phyloP scores from a whole-genome alignment of 2,329 filamentous ascomycete species.

The Cordyceps tenuipes region DNA sequence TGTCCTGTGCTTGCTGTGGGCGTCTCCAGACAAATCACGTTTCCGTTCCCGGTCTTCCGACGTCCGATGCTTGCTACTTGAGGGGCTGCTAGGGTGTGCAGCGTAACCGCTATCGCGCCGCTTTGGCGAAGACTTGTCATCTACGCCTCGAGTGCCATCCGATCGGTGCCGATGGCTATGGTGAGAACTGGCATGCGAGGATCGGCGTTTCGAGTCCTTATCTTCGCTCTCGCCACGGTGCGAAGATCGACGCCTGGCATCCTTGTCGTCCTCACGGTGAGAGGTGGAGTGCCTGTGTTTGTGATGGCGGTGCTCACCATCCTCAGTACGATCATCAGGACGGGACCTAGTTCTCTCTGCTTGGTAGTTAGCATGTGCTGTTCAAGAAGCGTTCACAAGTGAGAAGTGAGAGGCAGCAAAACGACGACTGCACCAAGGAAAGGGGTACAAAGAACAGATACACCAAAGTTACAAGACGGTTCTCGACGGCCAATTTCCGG shows the following conservation, averaged over 20 bases:
- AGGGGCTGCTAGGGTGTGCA: conserved; percentile 30
- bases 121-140: conserved; percentile 25
- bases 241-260: conserved; percentile 20
- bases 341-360: conserved; percentile 3
- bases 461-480: conserved; percentile 1
- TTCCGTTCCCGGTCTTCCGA: too few species aligned
- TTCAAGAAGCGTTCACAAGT: too few species aligned
- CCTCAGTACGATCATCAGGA: not conserved
- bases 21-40: too few species aligned
- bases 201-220: conserved; percentile 22
- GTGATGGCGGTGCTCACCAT: not conserved
- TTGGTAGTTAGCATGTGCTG: not conserved
- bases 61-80: conserved; percentile 20
- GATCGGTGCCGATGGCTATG: conserved; percentile 29
- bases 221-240: conserved; percentile 7
- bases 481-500: not conserved
- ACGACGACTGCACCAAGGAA: not conserved
- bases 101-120: conserved; percentile 40
- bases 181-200: conserved; percentile 20
- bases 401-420: not conserved
- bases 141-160: conserved; percentile 27
- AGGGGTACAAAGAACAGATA: not conserved
- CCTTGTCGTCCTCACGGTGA: conserved; percentile 18
- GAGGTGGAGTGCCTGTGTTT: not conserved
- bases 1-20: conserved; percentile 16